A percentile compares a stretch with the other conserved stretches of the same genome.
These are phyloP conservation scores for Epichloe hybrida DNA, from an alignment of 2,329 filamentous ascomycete species.

Conservation along the genomic window DNA sequence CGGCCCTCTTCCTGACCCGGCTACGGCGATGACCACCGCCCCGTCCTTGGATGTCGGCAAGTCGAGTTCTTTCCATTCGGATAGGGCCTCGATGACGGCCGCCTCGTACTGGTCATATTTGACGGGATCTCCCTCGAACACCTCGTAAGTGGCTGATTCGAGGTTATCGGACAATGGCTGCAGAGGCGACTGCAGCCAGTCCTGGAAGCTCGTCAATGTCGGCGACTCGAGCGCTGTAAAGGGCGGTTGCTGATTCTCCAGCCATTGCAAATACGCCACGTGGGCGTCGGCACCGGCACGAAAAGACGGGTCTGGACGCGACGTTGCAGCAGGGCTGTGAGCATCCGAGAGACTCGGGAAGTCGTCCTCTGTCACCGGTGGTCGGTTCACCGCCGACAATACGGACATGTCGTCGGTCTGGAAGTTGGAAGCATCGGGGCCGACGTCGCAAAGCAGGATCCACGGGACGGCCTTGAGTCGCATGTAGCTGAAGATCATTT, in stretches of 20 bases:
- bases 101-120: conserved; percentile 95
- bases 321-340: conserved; percentile 18
- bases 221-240: conserved; percentile 36
- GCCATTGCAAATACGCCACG: conserved; percentile 68
- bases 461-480: conserved; percentile 49
- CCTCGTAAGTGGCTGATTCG: conserved; percentile 94
- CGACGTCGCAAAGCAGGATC: conserved; percentile 49
- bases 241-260: conserved; percentile 69
- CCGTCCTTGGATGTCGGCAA: conserved; percentile 61
- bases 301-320: conserved; percentile 17
- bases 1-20: conserved; percentile 83
- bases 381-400: conserved; percentile 14
- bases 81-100: conserved; percentile 67
- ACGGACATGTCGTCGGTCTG: conserved; percentile 12
- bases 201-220: conserved; percentile 54
- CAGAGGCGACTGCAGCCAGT: conserved; percentile 88
- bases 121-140: conserved; percentile 95
- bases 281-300: conserved; percentile 28
- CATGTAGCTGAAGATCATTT: conserved; percentile 49
- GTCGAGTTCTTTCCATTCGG: conserved; percentile 59
- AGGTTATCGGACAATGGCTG: conserved; percentile 93
- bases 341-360: conserved; percentile 64
- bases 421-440: conserved; percentile 29
- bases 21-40: conserved; percentile 75
- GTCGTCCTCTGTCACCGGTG: conserved; percentile 30